A percentile compares a stretch with the other conserved stretches of the same genome.
Evolutionary conservation across 768 basidiomycete genomes (phyloP).

Genomic region (Antrodiella citrinella): DNA sequence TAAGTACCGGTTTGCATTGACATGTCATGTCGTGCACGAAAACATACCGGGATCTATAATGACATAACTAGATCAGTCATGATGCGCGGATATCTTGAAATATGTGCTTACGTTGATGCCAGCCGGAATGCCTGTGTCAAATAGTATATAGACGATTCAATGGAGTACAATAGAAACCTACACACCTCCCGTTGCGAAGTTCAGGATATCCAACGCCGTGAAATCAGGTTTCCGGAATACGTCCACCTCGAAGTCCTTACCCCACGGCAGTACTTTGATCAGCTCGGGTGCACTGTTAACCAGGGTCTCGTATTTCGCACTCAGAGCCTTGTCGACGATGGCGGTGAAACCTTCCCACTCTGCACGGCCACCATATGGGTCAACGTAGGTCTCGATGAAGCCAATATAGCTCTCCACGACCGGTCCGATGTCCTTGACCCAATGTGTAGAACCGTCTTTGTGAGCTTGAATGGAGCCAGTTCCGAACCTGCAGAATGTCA

Average conservation of each 20-base stretch:
- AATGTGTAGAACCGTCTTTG: constrained; percentile 65
- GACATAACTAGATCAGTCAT: constrained; percentile 3
- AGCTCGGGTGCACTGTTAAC: constrained; percentile 72
- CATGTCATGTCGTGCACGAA: not conserved
- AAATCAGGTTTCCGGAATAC: constrained; percentile 84
- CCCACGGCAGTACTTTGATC: constrained; percentile 82
- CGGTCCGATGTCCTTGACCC: constrained; percentile 85
- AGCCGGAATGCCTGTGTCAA: constrained; percentile 60
- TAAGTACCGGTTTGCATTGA: too few relatives aligned
- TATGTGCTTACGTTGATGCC: constrained; percentile 64
- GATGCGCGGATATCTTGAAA: not conserved
- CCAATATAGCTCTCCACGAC: constrained; percentile 87
- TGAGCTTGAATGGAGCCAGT: constrained; percentile 77
- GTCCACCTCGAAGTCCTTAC: constrained; percentile 38
- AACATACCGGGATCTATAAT: constrained; percentile 53
- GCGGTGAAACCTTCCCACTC: constrained; percentile 96
- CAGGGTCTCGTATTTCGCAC: constrained; percentile 71
- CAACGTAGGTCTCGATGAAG: constrained; percentile 73
- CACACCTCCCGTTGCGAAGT: constrained; percentile 77
- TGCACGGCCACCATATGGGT: constrained; percentile 85
- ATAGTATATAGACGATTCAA: not conserved
- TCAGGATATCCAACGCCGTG: constrained; percentile 74
- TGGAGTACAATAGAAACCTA: not conserved
- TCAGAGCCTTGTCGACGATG: constrained; percentile 78
- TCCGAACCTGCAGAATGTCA: constrained; percentile 44